phyloP scores from a whole-genome alignment of 345 rosid genomes.

The thale cress (Arabidopsis thaliana) region DNA sequence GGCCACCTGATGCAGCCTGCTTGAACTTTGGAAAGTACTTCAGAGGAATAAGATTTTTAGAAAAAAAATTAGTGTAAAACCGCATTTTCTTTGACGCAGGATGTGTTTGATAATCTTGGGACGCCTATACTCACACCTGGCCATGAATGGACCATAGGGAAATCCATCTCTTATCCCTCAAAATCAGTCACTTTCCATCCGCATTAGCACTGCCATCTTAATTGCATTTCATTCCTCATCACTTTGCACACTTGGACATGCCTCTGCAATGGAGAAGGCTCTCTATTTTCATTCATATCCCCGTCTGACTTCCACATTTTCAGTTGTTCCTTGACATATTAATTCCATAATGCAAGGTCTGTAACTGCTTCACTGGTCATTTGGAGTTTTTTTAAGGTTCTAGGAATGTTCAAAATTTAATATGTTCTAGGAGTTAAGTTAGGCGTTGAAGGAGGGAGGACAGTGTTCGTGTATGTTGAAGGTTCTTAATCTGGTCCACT shows the following conservation, averaged over 20 bases:
- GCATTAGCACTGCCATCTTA: conserved; percentile 72
- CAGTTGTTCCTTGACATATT: conserved; percentile 92
- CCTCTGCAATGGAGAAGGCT: conserved; percentile 69
- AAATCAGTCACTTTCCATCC: conserved; percentile 70
- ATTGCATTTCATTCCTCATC: conserved; percentile 81
- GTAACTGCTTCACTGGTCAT: conserved; percentile 78
- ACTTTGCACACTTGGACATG: conserved; percentile 74
- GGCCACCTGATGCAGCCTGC: conserved; percentile 1
- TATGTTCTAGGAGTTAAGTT: conserved; percentile 49
- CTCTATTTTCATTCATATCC: conserved; percentile 66
- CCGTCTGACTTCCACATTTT: conserved; percentile 88
- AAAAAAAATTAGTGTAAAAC: conserved; percentile 37
- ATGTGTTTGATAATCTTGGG: conserved; percentile 56
- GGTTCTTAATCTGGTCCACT: conserved; percentile 42
- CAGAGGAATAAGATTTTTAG: conserved; percentile 42
- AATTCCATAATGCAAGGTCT: conserved; percentile 83
- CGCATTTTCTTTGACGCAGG: conserved; percentile 98
- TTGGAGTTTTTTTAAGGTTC: conserved; percentile 55
- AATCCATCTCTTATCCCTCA: conserved; percentile 59
- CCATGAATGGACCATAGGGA: conserved; percentile 68
- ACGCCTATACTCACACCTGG: conserved; percentile 58
- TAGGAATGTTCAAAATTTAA: conserved; percentile 55
- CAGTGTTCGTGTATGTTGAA: conserved; percentile 43
- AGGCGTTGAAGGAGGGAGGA: conserved; percentile 45
- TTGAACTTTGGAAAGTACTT: conserved; percentile 60